Evolutionary conservation across 495 filamentous ascomycete genomes (phyloP), one percentile per base, ranked within the genome.

Genomic region (Penicillium daleae): DNA sequence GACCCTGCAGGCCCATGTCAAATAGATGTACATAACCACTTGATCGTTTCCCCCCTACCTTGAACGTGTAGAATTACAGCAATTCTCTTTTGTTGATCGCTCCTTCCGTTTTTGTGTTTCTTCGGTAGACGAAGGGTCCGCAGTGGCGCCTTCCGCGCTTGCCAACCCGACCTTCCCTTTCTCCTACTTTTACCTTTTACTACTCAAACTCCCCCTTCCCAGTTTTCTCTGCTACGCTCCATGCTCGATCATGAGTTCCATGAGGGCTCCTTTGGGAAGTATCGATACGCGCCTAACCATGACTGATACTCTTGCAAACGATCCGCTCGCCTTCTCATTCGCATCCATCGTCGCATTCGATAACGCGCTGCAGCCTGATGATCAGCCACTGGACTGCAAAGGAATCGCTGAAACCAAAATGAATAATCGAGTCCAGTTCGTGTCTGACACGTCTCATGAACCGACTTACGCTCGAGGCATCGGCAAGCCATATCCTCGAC

Each of bases 1-100:
- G 84, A 87, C 81, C 76, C 84, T 92, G 74, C 90, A 93, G 79
- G 82, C 85, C 66, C 83, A 83, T 66, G 81, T 92, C 68, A 93
- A 92, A 84, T 91, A 88, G 78, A 77, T 80, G 78, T 80, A 80
- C 73, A 80, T 80, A 80, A 72, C 72, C 72, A 68, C 61, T 75
- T 64, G 74, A 66, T 67, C 72, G 58, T 67, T 65, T 63, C 66
- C 54, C 66, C 60, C 58, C 26, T 69, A 62, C 35, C 57, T 68
- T 72, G 60, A 77, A 75, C 68, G 32, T 80, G 78, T 78, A 80
- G 75, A 78, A 80, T 76, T 76, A 78, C 71, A 78, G 62, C 72
- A 73, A 73, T 72, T 76, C 66, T 74, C 50, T 64, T 68, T 65
- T 69, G 65, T 66, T 59, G 42, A 61, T 27, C 51, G 31, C 42